Evolutionary conservation across 2,329 filamentous ascomycete genomes (phyloP).

Genomic region (Parasarocladium wereldwijsianum): DNA sequence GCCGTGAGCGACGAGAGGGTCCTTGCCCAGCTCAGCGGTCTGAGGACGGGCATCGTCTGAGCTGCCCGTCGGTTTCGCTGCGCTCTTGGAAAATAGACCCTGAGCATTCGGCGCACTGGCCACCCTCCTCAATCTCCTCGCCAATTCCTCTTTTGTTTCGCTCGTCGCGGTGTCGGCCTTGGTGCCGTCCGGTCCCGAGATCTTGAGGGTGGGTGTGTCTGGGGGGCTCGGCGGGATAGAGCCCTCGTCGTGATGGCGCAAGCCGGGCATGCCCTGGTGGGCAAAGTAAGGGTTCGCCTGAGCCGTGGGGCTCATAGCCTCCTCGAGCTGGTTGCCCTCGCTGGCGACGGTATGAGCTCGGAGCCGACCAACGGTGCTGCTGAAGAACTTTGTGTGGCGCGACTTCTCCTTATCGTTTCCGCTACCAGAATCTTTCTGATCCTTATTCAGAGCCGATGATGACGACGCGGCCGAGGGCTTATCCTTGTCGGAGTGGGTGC

Average conservation of each 20-base stretch:
- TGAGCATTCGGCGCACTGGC: constrained; percentile 96
- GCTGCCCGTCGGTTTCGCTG: constrained; percentile 10
- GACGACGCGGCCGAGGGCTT: constrained; percentile 7
- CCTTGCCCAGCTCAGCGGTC: constrained; percentile 76
- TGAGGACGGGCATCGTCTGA: constrained; percentile 54
- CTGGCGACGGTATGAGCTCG: constrained; percentile 83
- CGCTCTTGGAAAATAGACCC: constrained; percentile 56
- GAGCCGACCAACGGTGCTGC: constrained; percentile 70
- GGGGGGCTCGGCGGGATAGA: constrained; percentile 87
- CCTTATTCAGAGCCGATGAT: constrained; percentile 9
- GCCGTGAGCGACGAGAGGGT: constrained; percentile 45
- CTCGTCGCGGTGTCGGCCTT: constrained; percentile 54
- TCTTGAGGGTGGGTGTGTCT: constrained; percentile 69
- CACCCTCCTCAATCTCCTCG: constrained; percentile 80
- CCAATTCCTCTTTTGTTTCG: constrained; percentile 84
- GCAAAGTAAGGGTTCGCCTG: constrained; percentile 95
- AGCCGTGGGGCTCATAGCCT: constrained; percentile 78
- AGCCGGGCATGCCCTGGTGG: constrained; percentile 83
- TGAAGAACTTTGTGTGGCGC: constrained; percentile 79
- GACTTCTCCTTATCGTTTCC: constrained; percentile 34
- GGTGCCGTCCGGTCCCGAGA: constrained; percentile 50
- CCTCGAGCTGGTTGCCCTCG: constrained; percentile 82
- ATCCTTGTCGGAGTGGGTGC: constrained; percentile 17
- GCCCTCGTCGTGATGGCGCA: constrained; percentile 88
- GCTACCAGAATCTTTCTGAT: too few species aligned